Conservation (phyloP, 768 basidiomycete genomes). For the Lentinula sp. region DNA sequence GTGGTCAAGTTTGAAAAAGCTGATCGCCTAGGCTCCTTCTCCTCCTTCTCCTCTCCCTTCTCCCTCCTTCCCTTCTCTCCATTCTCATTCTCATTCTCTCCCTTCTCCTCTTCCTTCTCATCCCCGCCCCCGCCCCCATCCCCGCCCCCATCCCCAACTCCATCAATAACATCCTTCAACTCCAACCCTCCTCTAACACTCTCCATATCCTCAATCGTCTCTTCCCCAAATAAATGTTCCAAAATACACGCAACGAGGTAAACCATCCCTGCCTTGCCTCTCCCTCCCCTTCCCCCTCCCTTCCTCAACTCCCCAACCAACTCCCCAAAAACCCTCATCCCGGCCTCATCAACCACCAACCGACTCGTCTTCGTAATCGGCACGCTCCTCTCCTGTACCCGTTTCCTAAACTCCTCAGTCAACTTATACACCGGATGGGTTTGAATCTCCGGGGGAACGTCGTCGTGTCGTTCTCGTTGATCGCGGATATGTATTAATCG, state of each 20-base stretch:
- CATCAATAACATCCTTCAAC: conserved; percentile 66
- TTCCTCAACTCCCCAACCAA: conserved; percentile 52
- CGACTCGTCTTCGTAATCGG: conserved; percentile 66
- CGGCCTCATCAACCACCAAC: conserved; percentile 56
- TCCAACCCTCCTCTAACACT: conserved; percentile 49
- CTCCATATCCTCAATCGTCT: conserved; percentile 74
- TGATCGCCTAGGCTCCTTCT: conserved; percentile 13
- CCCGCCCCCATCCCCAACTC: conserved; percentile 23
- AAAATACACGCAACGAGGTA: conserved; percentile 88
- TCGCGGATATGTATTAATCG: conserved; percentile 88
- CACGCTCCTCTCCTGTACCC: conserved; percentile 74
- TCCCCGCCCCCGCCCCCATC: conserved; percentile 8
- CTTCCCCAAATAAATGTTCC: conserved; percentile 79
- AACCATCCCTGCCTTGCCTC: conserved; percentile 69
- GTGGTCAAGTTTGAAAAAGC: conserved; percentile 35
- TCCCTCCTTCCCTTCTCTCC: no score
- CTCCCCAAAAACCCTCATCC: conserved; percentile 62
- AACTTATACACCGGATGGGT: conserved; percentile 74
- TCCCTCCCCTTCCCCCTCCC: conserved; percentile 44
- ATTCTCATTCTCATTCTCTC: no score
- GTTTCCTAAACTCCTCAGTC: conserved; percentile 73
- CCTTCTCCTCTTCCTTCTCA: conserved; percentile 18
- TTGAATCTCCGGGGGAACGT: conserved; percentile 61
- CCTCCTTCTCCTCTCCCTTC: conserved; percentile 19
- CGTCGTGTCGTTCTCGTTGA: conserved; percentile 69